phyloP scores from a whole-genome alignment of 331 rosid species.

The Stylosanthes scabra region DNA sequence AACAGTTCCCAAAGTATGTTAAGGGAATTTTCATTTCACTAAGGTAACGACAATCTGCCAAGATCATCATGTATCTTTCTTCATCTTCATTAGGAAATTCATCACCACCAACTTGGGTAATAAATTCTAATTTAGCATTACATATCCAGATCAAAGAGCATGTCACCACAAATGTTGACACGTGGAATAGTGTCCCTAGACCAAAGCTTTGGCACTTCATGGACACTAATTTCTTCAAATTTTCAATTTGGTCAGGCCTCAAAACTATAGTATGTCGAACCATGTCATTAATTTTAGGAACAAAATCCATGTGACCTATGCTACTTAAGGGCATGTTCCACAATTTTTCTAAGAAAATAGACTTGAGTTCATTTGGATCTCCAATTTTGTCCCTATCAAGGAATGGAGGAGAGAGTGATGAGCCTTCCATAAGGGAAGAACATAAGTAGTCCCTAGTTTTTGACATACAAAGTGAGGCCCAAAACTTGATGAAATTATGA shows the following conservation, averaged over 20 bases:
- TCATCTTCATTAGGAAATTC: neutral
- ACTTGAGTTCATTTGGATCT: slow-evolving; percentile 11
- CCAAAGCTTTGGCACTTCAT: neutral
- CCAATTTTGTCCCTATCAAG: slow-evolving; percentile 25
- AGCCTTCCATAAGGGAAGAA: no score
- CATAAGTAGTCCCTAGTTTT: neutral
- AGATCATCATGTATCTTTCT: neutral
- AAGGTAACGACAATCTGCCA: neutral
- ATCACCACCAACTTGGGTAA: neutral
- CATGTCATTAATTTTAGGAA: neutral
- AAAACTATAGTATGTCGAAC: slow-evolving; percentile 2
- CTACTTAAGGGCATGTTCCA: neutral
- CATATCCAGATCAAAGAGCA: neutral
- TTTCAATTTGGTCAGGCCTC: slow-evolving; percentile 22
- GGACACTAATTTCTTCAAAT: slow-evolving; percentile 20
- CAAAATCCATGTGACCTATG: neutral
- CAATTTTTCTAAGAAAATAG: neutral
- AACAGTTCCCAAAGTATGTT: neutral
- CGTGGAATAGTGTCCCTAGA: neutral
- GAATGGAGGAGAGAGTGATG: slow-evolving; percentile 3
- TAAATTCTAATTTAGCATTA: neutral
- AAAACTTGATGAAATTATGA: slow-evolving; percentile 37
- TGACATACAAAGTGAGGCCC: slow-evolving; percentile 32
- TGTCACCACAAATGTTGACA: slow-evolving; percentile 6
- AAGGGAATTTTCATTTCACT: neutral